phyloP scores from a whole-genome alignment of 345 rosid species.

The Ailanthus altissimus region DNA sequence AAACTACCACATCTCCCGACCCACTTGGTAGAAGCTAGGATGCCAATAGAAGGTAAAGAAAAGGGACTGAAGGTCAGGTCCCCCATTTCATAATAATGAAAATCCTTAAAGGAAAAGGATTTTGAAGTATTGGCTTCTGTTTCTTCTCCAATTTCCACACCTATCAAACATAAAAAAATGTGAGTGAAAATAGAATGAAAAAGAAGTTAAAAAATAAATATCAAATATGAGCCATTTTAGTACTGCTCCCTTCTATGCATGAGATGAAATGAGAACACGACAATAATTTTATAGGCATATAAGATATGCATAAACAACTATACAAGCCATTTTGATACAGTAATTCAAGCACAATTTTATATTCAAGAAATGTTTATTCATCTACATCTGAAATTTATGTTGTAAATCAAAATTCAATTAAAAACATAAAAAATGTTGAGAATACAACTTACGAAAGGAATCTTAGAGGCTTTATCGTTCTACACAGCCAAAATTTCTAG shows the following conservation, averaged over 20 bases:
- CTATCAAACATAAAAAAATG: not conserved
- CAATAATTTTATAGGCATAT: not conserved
- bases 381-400: not conserved
- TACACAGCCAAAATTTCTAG: constrained; percentile 72
- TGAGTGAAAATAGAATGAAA: not conserved
- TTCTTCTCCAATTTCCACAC: not conserved
- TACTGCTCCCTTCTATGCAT: not conserved
- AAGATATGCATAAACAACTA: not conserved
- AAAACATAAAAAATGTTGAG: not conserved
- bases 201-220: no score
- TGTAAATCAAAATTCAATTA: not conserved
- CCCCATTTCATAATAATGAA: not conserved
- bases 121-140: not conserved
- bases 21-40: not conserved
- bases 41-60: not conserved
- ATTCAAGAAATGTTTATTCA: not conserved
- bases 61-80: not conserved
- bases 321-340: not conserved
- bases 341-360: not conserved
- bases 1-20: not conserved
- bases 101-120: not conserved
- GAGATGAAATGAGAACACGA: not conserved
- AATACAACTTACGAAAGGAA: constrained; percentile 73
- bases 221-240: not conserved
- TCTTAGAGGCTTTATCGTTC: constrained; percentile 90